phyloP scores from a whole-genome alignment of 805 yeast species.

The Pichia heedii region DNA sequence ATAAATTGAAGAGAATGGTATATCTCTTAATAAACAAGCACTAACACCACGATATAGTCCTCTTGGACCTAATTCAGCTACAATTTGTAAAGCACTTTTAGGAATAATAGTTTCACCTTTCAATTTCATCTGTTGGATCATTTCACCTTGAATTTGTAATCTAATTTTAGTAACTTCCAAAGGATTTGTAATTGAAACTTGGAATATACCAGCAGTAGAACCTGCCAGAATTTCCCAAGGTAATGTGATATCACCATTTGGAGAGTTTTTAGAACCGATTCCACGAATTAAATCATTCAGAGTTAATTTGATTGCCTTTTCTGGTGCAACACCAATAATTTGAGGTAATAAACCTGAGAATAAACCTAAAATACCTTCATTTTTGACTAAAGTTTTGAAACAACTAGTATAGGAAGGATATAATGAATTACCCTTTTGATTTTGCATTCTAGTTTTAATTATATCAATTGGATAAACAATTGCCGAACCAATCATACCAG shows the following conservation, averaged over 20 bases:
- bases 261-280: conserved; percentile 45
- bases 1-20: conserved; percentile 93
- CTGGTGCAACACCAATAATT: conserved; percentile 95
- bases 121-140: conserved; percentile 31
- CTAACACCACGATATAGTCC: conserved; percentile 89
- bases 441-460: conserved; percentile 96
- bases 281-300: conserved; percentile 84
- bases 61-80: conserved; percentile 65
- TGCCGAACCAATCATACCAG: conserved; percentile 98
- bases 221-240: conserved; percentile 79
- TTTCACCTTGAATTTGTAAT: conserved; percentile 85
- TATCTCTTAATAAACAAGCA: conserved; percentile 90
- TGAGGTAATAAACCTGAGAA: conserved; percentile 94
- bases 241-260: conserved; percentile 40
- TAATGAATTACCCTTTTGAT: conserved; percentile 64
- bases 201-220: conserved; percentile 93
- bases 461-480: conserved; percentile 94
- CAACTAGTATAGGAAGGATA: conserved; percentile 84
- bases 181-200: conserved; percentile 93
- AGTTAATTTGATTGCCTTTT: conserved; percentile 92
- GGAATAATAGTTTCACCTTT: conserved; percentile 24
- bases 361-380: conserved; percentile 78
- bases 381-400: conserved; percentile 60
- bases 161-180: conserved; percentile 92
- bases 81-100: conserved; percentile 59